Evolutionary conservation across 176 grass and related monocot genomes (phyloP), one percentile per base, ranked within the genome.

Genomic region (Thinopyrum elongatum): DNA sequence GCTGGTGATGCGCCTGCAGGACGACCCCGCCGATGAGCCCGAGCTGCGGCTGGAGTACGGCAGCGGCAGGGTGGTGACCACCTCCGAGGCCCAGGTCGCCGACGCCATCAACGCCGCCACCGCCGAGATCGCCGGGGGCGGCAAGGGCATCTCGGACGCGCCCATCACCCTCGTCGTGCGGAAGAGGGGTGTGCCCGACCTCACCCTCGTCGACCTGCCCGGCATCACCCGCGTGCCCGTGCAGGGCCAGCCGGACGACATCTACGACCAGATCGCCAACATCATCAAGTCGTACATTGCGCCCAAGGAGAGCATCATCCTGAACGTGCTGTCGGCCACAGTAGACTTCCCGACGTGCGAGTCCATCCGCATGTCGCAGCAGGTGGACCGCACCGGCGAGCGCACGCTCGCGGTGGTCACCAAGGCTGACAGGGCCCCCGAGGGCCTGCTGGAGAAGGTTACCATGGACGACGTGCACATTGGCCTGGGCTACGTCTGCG

Each of bases 361-460:
- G n/a, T n/a, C n/a, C n/a, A n/a, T n/a, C n/a, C n/a, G n/a, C n/a
- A n/a, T n/a, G n/a, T n/a, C n/a, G n/a, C n/a, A n/a, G n/a, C n/a
- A n/a, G n/a, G n/a, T n/a, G n/a, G n/a, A n/a, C n/a, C n/a, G n/a
- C n/a, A n/a, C n/a, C n/a, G n/a, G n/a, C n/a, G n/a, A n/a, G n/a
- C 73, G 92, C 71, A 94, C 92, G 10, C 83, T 94, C 0, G 89
- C 89, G 16, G 89, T 94, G 26, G 92, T 94, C 53, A 94, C 92
- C 41, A 91, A 91, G 61, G 82, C 25, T 0, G 89, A 94, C 68
- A 89, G 59, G 83, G 74, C 79, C 1, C 89, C 89, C 8, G 86
- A 94, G 33, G 92, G 92, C 6, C 35, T 94, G 27, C 89, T 91
- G 0, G 92, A 94, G 89, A 89, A 94, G 86, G 87, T 94, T 1